Conservation (phyloP, 805 yeast genomes). For the Kluyveromyces nonfermentans region DNA sequence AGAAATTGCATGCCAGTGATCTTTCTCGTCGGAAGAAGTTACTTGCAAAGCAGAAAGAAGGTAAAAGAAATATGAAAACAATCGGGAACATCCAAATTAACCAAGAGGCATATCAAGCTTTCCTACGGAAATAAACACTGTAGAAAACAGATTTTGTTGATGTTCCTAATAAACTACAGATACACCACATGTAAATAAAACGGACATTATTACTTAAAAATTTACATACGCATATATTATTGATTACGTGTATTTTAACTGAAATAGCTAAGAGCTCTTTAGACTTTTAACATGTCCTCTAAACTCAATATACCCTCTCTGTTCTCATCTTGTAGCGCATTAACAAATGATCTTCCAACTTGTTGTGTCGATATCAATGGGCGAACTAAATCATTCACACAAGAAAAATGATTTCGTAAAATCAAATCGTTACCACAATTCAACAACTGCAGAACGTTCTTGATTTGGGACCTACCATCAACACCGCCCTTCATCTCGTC, state of each 20-base stretch:
- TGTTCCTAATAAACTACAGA: background rate
- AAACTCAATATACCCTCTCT: slow-evolving; percentile 51
- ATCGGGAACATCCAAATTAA: slow-evolving; percentile 71
- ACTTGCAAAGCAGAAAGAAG: slow-evolving; percentile 83
- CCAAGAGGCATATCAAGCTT: slow-evolving; percentile 84
- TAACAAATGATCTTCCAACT: slow-evolving; percentile 52
- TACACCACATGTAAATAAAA: background rate
- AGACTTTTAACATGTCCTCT: slow-evolving; percentile 36
- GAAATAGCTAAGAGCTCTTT: background rate
- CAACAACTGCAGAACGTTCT: slow-evolving; percentile 34
- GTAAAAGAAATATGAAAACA: slow-evolving; percentile 75
- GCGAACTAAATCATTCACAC: slow-evolving; percentile 41
- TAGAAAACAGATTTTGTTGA: background rate
- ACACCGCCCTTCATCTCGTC: slow-evolving; percentile 41
- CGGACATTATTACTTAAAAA: background rate
- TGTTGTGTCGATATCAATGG: slow-evolving; percentile 59
- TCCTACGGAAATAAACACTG: slow-evolving; percentile 35
- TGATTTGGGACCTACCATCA: slow-evolving; percentile 26
- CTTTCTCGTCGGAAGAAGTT: slow-evolving; percentile 82
- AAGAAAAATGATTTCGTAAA: slow-evolving; percentile 31
- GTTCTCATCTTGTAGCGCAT: slow-evolving; percentile 40
- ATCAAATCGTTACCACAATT: slow-evolving; percentile 36
- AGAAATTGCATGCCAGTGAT: slow-evolving; percentile 89
- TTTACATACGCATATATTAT: no score
- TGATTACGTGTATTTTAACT: no score